Evolutionary conservation across 164 flowering plant species (phyloP), one percentile per base, ranked within the genome.

Genomic region (Nymphaea colorata): DNA sequence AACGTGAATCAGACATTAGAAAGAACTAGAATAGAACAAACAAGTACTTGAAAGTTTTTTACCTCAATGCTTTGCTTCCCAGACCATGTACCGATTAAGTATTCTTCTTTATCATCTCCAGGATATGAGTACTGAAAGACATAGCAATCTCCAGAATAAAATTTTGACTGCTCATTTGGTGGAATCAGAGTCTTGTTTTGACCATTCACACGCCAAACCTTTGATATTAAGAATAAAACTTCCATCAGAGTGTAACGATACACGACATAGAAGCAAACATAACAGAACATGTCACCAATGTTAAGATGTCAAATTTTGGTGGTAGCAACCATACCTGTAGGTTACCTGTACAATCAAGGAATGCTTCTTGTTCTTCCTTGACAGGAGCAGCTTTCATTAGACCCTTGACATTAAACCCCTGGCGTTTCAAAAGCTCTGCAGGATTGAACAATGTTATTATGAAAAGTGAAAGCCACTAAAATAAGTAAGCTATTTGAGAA

Each of bases 121-220:
- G 96, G 81, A 79, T 86, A 95, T 71, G 97, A 75, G 75, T 95
- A 95, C 73, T 90, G 94, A 76, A 95, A 95, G 62, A 92, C 87
- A 70, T 85, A 95, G 80, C 98, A 92, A 73, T 90, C 99, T 66
- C 99, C 99, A 73, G 86, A 79, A 74, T 89, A 95, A 70, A 95
- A 88, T 65, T 90, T 95, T 62, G 93, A 79, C 78, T 86, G 97
- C 51, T 95, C 96, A 36, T 92, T 71, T 66, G 86, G 79, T 59
- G 87, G 69, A 73, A 92, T 80, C 62, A 81, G 86, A 77, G 74
- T 76, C 81, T 87, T 95, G 73, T 84, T 84, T 72, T 86, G 69
- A 18, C 87, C 96, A 81, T 86, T 81, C 61, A 95, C 86, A 69
- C 86, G 94, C 99, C 99, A 95, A 70, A 87, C 96, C 99, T 95